Evolutionary conservation across 441 rosid genomes (phyloP).

Genomic region (Populus trichocarpa): DNA sequence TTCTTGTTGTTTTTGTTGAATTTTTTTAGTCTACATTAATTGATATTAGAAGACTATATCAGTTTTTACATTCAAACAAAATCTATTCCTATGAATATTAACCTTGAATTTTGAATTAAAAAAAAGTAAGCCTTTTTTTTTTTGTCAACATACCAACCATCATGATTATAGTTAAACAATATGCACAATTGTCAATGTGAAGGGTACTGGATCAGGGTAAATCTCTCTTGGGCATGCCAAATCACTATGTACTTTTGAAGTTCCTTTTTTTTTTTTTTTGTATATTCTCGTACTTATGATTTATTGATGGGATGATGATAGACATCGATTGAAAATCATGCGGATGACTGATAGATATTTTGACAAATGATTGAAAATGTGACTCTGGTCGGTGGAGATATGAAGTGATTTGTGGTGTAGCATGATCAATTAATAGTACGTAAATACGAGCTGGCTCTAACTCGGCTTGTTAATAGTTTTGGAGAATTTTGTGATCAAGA

Average conservation of each 20-base stretch:
- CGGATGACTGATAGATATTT: background rate
- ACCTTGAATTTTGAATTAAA: background rate
- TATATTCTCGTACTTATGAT: background rate
- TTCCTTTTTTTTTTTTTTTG: no score
- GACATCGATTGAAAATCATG: background rate
- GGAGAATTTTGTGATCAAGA: background rate
- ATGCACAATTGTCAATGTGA: background rate
- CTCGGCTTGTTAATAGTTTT: background rate
- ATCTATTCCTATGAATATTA: background rate
- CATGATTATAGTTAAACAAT: background rate
- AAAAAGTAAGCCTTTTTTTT: background rate
- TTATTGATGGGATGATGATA: background rate
- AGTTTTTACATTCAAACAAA: background rate
- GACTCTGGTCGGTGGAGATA: background rate
- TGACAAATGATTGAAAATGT: constrained; percentile 8
- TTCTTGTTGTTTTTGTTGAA: background rate
- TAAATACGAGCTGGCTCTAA: background rate
- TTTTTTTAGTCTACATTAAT: background rate
- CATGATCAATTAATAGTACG: background rate
- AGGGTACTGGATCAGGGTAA: background rate
- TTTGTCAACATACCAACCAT: background rate
- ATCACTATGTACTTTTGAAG: background rate
- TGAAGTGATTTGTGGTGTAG: background rate
- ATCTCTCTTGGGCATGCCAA: background rate
- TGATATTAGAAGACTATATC: background rate